phyloP scores from a whole-genome alignment of 225 moss, liverwort and hornwort species.

The Lunularia cruciata region DNA sequence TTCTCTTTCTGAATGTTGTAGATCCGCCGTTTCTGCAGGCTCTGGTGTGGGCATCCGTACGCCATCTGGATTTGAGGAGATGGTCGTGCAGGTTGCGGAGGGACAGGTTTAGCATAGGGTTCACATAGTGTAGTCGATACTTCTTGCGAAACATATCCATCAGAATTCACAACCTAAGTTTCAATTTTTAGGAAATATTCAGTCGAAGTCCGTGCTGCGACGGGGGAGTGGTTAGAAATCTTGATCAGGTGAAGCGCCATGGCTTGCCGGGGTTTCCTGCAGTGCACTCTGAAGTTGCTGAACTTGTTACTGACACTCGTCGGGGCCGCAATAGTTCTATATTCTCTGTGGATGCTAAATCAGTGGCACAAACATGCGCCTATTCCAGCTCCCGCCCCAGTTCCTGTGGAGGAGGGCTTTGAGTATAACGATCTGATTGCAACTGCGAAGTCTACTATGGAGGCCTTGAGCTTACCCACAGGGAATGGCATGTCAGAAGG shows the following conservation, averaged over 20 bases:
- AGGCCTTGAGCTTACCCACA: slow-evolving; percentile 20
- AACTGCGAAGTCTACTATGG: slow-evolving; percentile 11
- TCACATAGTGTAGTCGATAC: background rate
- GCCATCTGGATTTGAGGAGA: slow-evolving; percentile 14
- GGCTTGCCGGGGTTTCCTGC: slow-evolving; percentile 90
- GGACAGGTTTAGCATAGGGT: slow-evolving; percentile 10
- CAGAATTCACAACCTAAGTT: background rate
- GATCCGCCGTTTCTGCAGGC: slow-evolving; percentile 9
- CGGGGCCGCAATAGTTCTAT: slow-evolving; percentile 74
- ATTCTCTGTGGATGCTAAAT: slow-evolving; percentile 90
- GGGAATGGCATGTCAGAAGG: slow-evolving; percentile 12
- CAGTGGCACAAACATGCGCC: slow-evolving; percentile 60
- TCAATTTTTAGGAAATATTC: background rate
- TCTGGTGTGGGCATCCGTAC: background rate
- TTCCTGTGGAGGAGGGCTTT: slow-evolving; percentile 23
- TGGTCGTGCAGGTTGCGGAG: slow-evolving; percentile 10
- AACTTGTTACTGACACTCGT: slow-evolving; percentile 84
- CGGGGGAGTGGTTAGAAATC: background rate
- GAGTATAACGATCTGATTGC: slow-evolving; percentile 7
- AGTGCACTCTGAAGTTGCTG: slow-evolving; percentile 76
- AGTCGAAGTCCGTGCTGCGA: background rate
- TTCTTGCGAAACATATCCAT: background rate
- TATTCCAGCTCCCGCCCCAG: slow-evolving; percentile 30
- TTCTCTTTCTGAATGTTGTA: background rate
- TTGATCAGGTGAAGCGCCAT: slow-evolving; percentile 39